Base-by-base conservation (phyloP, 225 moss, liverwort and hornwort species). In the Neckera pumila region DNA sequence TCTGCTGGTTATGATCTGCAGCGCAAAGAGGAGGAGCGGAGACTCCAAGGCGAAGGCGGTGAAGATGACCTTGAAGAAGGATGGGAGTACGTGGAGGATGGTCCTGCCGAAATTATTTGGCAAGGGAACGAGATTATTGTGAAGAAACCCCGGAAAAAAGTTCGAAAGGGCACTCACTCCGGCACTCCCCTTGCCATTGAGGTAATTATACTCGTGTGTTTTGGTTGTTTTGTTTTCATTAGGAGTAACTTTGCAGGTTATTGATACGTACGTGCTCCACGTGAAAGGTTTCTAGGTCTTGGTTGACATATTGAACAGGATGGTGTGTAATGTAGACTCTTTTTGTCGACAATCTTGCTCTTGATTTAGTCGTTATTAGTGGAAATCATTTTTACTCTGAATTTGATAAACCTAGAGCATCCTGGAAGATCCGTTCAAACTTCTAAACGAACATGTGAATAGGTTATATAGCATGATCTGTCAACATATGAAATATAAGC, bases 51-150 rank as follows among this genome's bases (percentile, higher is more conserved):
- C 26, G 73, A 78, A 25, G 96, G 91, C 61, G 93, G 95, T 57
- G 92, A 89, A 78, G 95, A 97, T 54, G 93, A 89, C 34, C 92
- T 93, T 28, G 93, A 94, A 71, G 91, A 94, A 77, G 96, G 95
- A 80, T 94, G 92, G 93, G 93, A 94, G 86, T 96, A 94, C 82
- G 94, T 96, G 74, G 97, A 97, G 82, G 96, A 97, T 91, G 97
- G 97, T 42, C 99, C 97, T 88, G 93, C 99, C 47, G 97, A 99
- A 92, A 96, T 99, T 56, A 97, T 97, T 72, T 99, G 97, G 96
- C 87, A 95, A 88, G 99, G 97, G 33, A 97, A 99, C 74, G 99
- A 99, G 92, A 99, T 99, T 61, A 96, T 94, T 86, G 96, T 99
- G 69, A 96, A 86, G 85, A 99, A 97, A 86, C 87, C 90, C 67